Evolutionary conservation across 2,329 filamentous ascomycete species (phyloP).

Genomic region (Aspergillus quadrilineatus): DNA sequence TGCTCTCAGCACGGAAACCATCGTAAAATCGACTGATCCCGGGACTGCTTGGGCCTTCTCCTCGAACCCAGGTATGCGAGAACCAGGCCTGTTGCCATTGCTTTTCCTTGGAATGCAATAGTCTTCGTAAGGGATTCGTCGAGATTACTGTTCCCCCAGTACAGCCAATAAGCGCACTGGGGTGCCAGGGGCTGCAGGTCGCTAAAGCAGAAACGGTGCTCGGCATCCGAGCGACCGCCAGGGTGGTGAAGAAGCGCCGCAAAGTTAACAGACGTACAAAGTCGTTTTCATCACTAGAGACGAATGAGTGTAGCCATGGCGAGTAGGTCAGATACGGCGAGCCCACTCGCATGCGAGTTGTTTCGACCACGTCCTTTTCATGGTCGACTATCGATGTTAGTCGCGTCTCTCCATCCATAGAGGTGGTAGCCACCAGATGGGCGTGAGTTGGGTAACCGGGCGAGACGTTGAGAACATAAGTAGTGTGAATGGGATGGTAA

Average conservation of each 20-base stretch:
- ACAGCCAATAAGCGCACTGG: slow-evolving; percentile 53
- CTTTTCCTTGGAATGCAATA: slow-evolving; percentile 51
- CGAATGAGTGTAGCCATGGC: slow-evolving; percentile 54
- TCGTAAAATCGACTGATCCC: slow-evolving; percentile 47
- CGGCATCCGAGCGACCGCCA: slow-evolving; percentile 50
- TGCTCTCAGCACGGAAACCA: slow-evolving; percentile 43
- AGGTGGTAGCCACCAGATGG: slow-evolving; percentile 52
- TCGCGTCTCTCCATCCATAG: slow-evolving; percentile 56
- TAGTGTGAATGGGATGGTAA: slow-evolving; percentile 37
- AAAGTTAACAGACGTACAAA: slow-evolving; percentile 50
- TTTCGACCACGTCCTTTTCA: slow-evolving; percentile 44
- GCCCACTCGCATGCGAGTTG: slow-evolving; percentile 52
- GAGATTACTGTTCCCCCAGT: slow-evolving; percentile 52
- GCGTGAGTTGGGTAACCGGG: slow-evolving; percentile 57
- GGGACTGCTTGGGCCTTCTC: slow-evolving; percentile 25
- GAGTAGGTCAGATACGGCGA: slow-evolving; percentile 53
- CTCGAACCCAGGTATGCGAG: slow-evolving; percentile 54
- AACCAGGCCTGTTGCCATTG: slow-evolving; percentile 60
- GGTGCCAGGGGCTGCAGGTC: slow-evolving; percentile 48
- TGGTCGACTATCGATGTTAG: slow-evolving; percentile 55
- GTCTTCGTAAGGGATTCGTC: slow-evolving; percentile 53
- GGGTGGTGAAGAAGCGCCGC: slow-evolving; percentile 53
- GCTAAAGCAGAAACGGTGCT: slow-evolving; percentile 36
- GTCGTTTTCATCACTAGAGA: slow-evolving; percentile 57
- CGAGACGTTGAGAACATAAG: slow-evolving; percentile 40